Conservation (phyloP, 164 flowering plant species). For the Buxus sempervirens region DNA sequence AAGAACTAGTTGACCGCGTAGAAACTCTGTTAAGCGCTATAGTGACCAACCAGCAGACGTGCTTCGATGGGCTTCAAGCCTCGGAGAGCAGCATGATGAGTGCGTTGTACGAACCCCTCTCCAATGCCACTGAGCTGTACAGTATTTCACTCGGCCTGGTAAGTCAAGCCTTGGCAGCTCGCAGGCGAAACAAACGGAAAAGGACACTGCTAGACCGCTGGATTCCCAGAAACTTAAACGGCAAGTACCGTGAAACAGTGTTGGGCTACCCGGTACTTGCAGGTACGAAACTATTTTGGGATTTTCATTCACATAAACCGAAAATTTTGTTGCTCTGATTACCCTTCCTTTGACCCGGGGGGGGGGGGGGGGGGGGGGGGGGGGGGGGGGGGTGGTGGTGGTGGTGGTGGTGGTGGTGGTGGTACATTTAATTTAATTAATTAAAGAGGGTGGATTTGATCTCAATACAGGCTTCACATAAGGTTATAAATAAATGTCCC, state of each 20-base stretch:
- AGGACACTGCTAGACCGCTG: not conserved
- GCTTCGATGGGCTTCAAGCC: conserved; percentile 41
- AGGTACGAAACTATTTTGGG: conserved; percentile 11
- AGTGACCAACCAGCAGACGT: conserved; percentile 52
- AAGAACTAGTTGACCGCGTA: conserved; percentile 25
- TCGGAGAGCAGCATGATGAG: conserved; percentile 19
- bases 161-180: conserved; percentile 19
- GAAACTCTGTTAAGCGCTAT: conserved; percentile 39
- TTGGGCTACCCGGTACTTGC: conserved; percentile 8
- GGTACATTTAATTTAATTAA: too few relatives aligned
- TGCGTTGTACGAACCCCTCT: conserved; percentile 21
- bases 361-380: too few relatives aligned
- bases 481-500: too few relatives aligned
- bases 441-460: too few relatives aligned
- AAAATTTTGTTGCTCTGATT: too few relatives aligned
- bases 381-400: too few relatives aligned
- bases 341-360: too few relatives aligned
- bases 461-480: too few relatives aligned
- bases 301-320: too few relatives aligned
- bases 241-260: conserved; percentile 16
- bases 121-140: conserved; percentile 27
- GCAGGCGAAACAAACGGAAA: conserved; percentile 12
- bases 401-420: too few relatives aligned
- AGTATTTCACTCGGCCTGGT: conserved; percentile 51
- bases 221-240: not conserved